Evolutionary conservation across 768 basidiomycete genomes (phyloP), one percentile per base, ranked within the genome.

Genomic region (Leccinum incarnatum): DNA sequence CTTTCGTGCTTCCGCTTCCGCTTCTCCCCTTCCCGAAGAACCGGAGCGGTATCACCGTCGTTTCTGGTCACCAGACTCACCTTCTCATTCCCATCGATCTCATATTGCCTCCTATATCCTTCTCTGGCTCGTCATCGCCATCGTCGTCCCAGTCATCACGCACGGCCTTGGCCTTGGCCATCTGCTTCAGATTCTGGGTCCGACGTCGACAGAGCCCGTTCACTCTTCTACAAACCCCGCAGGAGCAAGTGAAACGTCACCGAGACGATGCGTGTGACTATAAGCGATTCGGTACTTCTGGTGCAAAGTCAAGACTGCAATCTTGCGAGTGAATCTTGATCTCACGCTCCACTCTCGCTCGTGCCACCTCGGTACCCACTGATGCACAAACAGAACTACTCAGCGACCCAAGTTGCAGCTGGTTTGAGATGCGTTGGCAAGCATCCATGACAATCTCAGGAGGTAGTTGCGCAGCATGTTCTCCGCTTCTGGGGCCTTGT

Each of bases 371-470:
- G 47, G 11, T 12, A 32, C 32, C 11, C 32, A 12, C 21, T 23
- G 21, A 12, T 1, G 32, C 11, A 10, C 30, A 2, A 32, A 27
- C 6, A 27, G 27, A 29, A 29, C 27, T 8, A 29, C 8, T 8
- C 27, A 29, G 7, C 7, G 2, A 29, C 27, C 27, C 27, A 29
- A 12, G 32, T 32, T n/a, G 4, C 25, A 45, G 7, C 21, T 8
- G 50, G 36, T 32, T 32, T 32, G 4, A 32, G 10, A 32, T 12
- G 79, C 75, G 65, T 94, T 95, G 37, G 86, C 77, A 9, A 91
- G 72, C 67, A 91, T 77, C 23, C 89, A 85, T 1, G 93, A 75
- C 0, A 83, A 65, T 0, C 85, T 91, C 25, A 94, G 79, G 29
- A 83, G 65, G 61, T 82, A 86, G 73, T 82, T 88, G 55, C 86